Conservation (phyloP, 495 filamentous ascomycete genomes). For the Filosporella fistucella region DNA sequence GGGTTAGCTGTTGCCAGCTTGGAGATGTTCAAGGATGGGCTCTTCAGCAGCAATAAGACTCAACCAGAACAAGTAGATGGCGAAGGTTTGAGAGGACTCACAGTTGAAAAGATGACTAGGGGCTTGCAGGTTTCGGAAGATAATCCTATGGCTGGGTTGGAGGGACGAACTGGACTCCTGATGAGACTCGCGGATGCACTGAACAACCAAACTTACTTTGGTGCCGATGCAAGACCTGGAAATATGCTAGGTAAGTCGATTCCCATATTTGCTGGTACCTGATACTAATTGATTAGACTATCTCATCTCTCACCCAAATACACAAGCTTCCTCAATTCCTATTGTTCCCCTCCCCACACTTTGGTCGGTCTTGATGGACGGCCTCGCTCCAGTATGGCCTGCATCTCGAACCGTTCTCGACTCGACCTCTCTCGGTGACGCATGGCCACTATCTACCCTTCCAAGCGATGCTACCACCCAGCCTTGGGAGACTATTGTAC, state of each 20-base stretch:
- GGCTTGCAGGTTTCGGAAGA: conserved; percentile 78
- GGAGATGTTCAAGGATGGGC: conserved; percentile 95
- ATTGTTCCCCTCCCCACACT: conserved; percentile 88
- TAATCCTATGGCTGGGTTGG: conserved; percentile 83
- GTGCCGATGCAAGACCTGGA: conserved; percentile 78
- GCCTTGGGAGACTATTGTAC: conserved; percentile 90
- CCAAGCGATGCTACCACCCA: conserved; percentile 51
- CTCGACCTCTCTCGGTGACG: conserved; percentile 85
- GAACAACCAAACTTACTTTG: conserved; percentile 80
- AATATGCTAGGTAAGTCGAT: conserved; percentile 80
- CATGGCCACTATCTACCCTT: conserved; percentile 86
- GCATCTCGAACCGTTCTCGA: conserved; percentile 83
- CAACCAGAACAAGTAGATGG: conserved; percentile 90
- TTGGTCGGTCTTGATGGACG: conserved; percentile 86
- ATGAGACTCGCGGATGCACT: conserved; percentile 72
- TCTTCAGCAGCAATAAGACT: conserved; percentile 77
- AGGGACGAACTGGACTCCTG: conserved; percentile 79
- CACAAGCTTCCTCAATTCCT: conserved; percentile 78
- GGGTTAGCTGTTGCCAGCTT: conserved; percentile 90
- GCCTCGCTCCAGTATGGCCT: conserved; percentile 86
- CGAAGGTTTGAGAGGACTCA: conserved; percentile 70
- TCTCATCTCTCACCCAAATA: conserved; percentile 84
- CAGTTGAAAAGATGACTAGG: conserved; percentile 65
- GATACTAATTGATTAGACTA: conserved; percentile 56
- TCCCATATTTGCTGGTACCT: neutral